Evolutionary conservation across 257 asterid species (phyloP), one percentile per base, ranked within the genome.

Genomic region (Fraxinus americana): DNA sequence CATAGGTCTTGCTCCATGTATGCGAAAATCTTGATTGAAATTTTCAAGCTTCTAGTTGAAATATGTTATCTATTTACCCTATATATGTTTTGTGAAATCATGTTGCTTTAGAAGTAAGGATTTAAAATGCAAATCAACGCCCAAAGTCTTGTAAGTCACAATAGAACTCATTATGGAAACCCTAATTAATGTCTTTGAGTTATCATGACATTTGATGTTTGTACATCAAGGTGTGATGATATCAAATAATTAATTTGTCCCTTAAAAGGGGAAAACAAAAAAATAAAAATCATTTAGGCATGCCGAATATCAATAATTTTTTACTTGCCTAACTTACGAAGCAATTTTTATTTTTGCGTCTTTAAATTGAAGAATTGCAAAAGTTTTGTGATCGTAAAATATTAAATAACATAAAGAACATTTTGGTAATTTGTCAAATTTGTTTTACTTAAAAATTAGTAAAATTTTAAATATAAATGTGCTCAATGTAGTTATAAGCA

Each of bases 81-180:
- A n/a, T 21, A 8, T n/a, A 59, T 21, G 1, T 41, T 9, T 6
- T n/a, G 16, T 59, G 29, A 59, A 2, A 59, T 59, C 13, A 45
- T 4, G 19, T 82, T 85, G 86, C 89, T 85, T 87, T 73, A 71
- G 75, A 77, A 74, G 61, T 69, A 85, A 82, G 85, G 74, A 21
- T 80, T 68, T 61, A 74, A 34, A 54, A 63, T 83, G 50, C 84
- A 69, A 75, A 73, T 69, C 43, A 43, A 71, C 57, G n/a, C 69
- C 75, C 13, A 36, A 25, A 78, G 79, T 72, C 78, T 78, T 77
- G 19, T 8, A 34, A n/a, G 69, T 79, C 19, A 43, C 57, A 35
- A n/a, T 48, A 48, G 8, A 54, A 39, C 17, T 70, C 75, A 75
- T 77, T 74, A 72, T 66, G 77, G 43, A 71, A 73, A 30, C 66